Conservation (phyloP, 495 filamentous ascomycete genomes). For the Penicillium chermesinum region DNA sequence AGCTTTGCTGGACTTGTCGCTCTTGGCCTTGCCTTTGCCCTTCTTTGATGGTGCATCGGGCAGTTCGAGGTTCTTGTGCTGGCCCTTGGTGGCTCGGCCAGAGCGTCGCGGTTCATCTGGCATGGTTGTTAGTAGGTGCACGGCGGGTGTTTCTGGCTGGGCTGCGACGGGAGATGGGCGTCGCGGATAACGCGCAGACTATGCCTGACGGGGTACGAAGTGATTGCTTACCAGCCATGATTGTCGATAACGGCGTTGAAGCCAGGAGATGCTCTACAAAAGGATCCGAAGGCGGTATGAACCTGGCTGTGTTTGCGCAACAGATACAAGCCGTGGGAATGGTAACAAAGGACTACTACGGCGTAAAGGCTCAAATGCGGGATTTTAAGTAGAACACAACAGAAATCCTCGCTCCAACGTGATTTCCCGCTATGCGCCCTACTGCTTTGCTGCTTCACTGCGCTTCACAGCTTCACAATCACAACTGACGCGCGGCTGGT, state of each 20-base stretch:
- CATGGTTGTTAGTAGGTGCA: constrained; percentile 32
- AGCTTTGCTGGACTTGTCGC: constrained; percentile 44
- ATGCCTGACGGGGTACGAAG: background rate
- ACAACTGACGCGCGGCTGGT: too few relatives aligned
- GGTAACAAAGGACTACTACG: constrained; percentile 42
- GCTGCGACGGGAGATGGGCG: too few relatives aligned
- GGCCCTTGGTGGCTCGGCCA: constrained; percentile 90
- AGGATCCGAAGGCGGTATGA: constrained; percentile 22
- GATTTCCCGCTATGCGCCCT: background rate
- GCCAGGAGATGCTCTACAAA: constrained; percentile 27
- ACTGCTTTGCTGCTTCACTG: too few relatives aligned
- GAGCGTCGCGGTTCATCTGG: constrained; percentile 87
- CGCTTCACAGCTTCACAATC: too few relatives aligned
- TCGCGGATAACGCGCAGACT: background rate
- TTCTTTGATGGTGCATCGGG: constrained; percentile 59
- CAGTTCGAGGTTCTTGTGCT: constrained; percentile 78
- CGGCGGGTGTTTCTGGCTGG: too few relatives aligned
- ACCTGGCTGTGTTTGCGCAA: constrained; percentile 15
- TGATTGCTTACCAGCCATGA: constrained; percentile 47
- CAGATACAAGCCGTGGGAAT: constrained; percentile 11
- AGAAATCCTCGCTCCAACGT: constrained; percentile 10
- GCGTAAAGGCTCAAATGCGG: constrained; percentile 24
- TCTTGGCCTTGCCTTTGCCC: constrained; percentile 55
- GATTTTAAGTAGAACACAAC: constrained; percentile 42
- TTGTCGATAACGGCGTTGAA: constrained; percentile 10